These are phyloP conservation scores for Spirogloea muscicola DNA, from an alignment of 139 green algal species.

Conservation along the genomic window DNA sequence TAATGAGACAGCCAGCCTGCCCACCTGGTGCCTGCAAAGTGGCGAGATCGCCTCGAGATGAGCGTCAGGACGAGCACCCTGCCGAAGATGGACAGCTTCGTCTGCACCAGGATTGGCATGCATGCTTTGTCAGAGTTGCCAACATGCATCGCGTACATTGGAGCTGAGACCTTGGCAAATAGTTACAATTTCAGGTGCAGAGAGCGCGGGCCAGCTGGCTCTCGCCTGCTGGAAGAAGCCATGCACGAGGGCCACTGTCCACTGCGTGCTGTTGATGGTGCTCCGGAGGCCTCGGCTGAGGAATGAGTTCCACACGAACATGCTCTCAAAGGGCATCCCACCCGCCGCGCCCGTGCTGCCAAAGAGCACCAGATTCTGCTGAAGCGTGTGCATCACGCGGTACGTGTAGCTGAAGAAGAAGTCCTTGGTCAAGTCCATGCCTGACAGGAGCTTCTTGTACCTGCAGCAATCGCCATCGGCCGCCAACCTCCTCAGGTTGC, in stretches of 20 bases:
- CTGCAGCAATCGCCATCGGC: slow-evolving; percentile 12
- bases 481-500: background rate
- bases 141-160: too few species aligned
- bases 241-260: slow-evolving; percentile 83
- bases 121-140: too few species aligned
- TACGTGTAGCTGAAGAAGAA: slow-evolving; percentile 94
- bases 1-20: too few species aligned
- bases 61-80: slow-evolving; percentile 79
- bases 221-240: slow-evolving; percentile 83
- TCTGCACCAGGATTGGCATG: too few species aligned
- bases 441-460: slow-evolving; percentile 66
- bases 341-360: background rate
- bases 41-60: slow-evolving; percentile 75
- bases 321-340: slow-evolving; percentile 56
- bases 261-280: slow-evolving; percentile 56
- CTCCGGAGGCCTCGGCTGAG: slow-evolving; percentile 67
- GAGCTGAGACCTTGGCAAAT: too few species aligned
- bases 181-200: too few species aligned
- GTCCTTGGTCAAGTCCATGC: slow-evolving; percentile 80
- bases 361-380: slow-evolving; percentile 15
- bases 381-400: slow-evolving; percentile 55
- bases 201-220: background rate
- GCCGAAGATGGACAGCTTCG: slow-evolving; percentile 60
- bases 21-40: slow-evolving; percentile 94
- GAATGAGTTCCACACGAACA: slow-evolving; percentile 92